phyloP scores from a whole-genome alignment of 2,329 filamentous ascomycete species.

The Fusarium guadeloupense region DNA sequence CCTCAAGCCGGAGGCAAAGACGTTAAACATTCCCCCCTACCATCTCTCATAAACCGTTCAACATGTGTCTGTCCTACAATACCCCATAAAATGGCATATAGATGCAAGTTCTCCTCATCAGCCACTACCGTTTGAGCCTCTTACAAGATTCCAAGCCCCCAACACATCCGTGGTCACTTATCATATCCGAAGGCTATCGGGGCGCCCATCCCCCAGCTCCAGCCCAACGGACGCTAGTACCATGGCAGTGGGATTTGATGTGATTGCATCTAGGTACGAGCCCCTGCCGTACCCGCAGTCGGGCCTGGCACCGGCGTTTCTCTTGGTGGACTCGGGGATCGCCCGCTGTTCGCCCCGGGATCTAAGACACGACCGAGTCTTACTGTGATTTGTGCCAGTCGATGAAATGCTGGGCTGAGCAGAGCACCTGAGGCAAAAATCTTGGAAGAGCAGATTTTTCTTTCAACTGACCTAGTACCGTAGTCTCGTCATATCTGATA shows the following conservation, averaged over 20 bases:
- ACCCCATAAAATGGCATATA: neutral
- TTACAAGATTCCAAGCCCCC: neutral
- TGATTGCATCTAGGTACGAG: neutral
- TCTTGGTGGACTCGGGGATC: constrained; percentile 25
- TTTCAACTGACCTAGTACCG: neutral
- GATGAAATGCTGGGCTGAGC: constrained; percentile 9
- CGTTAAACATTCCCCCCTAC: constrained; percentile 28
- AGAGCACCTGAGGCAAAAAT: neutral
- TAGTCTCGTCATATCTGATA: constrained; percentile 24
- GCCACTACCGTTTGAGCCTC: constrained; percentile 24
- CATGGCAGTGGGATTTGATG: constrained; percentile 22
- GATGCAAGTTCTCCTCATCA: neutral
- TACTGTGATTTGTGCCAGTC: constrained; percentile 2
- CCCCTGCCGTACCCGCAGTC: neutral
- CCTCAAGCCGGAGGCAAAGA: constrained; percentile 25
- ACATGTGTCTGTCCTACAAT: constrained; percentile 10
- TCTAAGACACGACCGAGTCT: constrained; percentile 35
- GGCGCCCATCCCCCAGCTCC: neutral
- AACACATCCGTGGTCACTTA: constrained; percentile 26
- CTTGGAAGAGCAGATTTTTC: neutral
- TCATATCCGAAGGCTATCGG: constrained; percentile 30
- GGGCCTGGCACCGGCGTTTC: neutral
- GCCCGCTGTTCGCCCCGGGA: constrained; percentile 21
- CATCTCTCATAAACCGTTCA: constrained; percentile 17
- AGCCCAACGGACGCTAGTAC: neutral